phyloP scores from a whole-genome alignment of 1,284 basidiomycete species.

The Somion occarium region DNA sequence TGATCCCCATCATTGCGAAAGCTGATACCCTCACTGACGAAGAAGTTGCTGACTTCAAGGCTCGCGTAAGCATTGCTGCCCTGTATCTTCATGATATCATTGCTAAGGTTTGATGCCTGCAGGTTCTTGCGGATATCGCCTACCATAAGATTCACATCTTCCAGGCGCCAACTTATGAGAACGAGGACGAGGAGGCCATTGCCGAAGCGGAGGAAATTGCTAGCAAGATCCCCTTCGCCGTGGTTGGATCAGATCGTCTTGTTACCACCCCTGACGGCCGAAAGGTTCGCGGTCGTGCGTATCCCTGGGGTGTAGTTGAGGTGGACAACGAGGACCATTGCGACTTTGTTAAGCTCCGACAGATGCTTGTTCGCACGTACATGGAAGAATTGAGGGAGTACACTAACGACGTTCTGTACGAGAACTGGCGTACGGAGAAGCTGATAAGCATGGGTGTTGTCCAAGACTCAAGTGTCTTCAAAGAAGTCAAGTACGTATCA shows the following conservation, averaged over 20 bases:
- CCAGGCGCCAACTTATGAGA: conserved; percentile 92
- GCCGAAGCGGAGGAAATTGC: conserved; percentile 95
- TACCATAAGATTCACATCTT: conserved; percentile 95
- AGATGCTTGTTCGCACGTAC: conserved; percentile 97
- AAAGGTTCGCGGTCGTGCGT: conserved; percentile 85
- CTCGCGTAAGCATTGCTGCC: conserved; percentile 50
- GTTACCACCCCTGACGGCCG: conserved; percentile 84
- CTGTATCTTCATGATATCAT: background rate
- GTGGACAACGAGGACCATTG: conserved; percentile 98
- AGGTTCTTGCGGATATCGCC: conserved; percentile 89
- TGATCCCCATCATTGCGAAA: conserved; percentile 96
- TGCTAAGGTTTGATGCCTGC: background rate
- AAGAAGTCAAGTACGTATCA: conserved; percentile 87
- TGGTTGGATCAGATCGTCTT: conserved; percentile 86
- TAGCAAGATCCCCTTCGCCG: conserved; percentile 95
- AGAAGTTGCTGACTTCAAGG: conserved; percentile 89
- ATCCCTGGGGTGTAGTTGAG: conserved; percentile 97
- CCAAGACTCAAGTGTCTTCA: conserved; percentile 95
- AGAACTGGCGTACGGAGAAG: conserved; percentile 96
- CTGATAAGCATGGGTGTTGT: conserved; percentile 92
- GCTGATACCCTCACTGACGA: conserved; percentile 96
- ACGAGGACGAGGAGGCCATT: conserved; percentile 95
- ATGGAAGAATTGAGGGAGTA: conserved; percentile 98
- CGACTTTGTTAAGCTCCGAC: conserved; percentile 96
- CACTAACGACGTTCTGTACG: conserved; percentile 90